Conservation (phyloP, 345 rosid genomes). For the Laguncularia racemosa region DNA sequence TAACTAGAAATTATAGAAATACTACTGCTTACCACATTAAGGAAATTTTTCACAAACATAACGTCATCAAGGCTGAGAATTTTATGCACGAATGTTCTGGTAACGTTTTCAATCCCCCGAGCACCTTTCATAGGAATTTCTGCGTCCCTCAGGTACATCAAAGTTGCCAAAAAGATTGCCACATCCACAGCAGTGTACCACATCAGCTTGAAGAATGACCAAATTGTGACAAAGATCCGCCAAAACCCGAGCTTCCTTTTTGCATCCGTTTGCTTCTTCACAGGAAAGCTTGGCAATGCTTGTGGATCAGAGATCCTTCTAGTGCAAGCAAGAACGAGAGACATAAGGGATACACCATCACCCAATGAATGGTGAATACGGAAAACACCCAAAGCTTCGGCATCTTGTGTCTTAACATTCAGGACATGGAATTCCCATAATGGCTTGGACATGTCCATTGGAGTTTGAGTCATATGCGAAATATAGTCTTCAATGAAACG, state of each 20-base stretch:
- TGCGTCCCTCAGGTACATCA: conserved; percentile 38
- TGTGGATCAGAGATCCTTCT: conserved; percentile 17
- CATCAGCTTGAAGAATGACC: conserved; percentile 4
- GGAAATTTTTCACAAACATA: conserved; percentile 22
- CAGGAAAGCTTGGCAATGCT: conserved; percentile 15
- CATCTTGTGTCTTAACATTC: conserved; percentile 20
- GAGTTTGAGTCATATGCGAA: conserved; percentile 10
- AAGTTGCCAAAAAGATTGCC: conserved; percentile 29
- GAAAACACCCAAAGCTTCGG: conserved; percentile 27
- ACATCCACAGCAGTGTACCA: conserved; percentile 26
- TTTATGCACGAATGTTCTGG: conserved; percentile 23
- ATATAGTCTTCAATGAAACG: conserved; percentile 27
- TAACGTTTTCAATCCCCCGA: conserved; percentile 8
- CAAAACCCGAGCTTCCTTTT: background rate
- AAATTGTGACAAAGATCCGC: background rate
- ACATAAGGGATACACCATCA: conserved; percentile 52
- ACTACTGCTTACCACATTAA: conserved; percentile 13
- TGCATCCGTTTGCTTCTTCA: background rate
- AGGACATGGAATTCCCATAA: conserved; percentile 41
- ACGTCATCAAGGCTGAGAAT: conserved; percentile 24
- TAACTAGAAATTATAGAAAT: no score
- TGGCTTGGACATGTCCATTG: conserved; percentile 22
- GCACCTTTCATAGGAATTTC: conserved; percentile 46
- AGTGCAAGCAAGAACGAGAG: conserved; percentile 47
- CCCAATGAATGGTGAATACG: conserved; percentile 59